Evolutionary conservation across 805 yeast species (phyloP).

Genomic region (Saccharomycopsis babjevae): DNA sequence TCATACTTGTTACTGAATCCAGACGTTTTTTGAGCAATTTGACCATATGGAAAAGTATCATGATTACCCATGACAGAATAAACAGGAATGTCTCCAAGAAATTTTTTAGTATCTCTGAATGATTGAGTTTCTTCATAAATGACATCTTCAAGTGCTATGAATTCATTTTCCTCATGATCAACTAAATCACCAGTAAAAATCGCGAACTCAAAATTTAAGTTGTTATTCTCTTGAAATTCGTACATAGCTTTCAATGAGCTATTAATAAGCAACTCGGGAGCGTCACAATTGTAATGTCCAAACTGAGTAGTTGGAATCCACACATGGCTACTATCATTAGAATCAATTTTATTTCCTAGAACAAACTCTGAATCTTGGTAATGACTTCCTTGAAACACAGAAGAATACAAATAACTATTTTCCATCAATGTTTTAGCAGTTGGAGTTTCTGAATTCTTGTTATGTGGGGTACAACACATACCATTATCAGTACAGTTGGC

Average conservation of each 20-base stretch:
- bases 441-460: constrained; percentile 27
- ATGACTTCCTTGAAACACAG: constrained; percentile 25
- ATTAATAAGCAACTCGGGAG: constrained; percentile 54
- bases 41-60: constrained; percentile 65
- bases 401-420: constrained; percentile 10
- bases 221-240: constrained; percentile 25
- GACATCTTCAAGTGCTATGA: constrained; percentile 35
- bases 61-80: constrained; percentile 61
- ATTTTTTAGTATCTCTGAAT: constrained; percentile 42
- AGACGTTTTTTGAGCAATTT: constrained; percentile 44
- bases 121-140: constrained; percentile 42
- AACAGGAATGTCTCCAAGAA: constrained; percentile 42
- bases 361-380: constrained; percentile 24
- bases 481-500: constrained; percentile 40
- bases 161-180: constrained; percentile 49
- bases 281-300: constrained; percentile 56
- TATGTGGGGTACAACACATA: constrained; percentile 53
- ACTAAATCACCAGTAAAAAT: constrained; percentile 68
- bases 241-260: constrained; percentile 40
- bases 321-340: constrained; percentile 22
- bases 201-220: constrained; percentile 43
- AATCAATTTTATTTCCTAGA: constrained; percentile 22
- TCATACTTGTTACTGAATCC: constrained; percentile 30
- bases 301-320: constrained; percentile 48
- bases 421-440: constrained; percentile 11